These are phyloP conservation scores for Pichia sp. DNA, from an alignment of 1,139 yeast species.

Conservation along the genomic window DNA sequence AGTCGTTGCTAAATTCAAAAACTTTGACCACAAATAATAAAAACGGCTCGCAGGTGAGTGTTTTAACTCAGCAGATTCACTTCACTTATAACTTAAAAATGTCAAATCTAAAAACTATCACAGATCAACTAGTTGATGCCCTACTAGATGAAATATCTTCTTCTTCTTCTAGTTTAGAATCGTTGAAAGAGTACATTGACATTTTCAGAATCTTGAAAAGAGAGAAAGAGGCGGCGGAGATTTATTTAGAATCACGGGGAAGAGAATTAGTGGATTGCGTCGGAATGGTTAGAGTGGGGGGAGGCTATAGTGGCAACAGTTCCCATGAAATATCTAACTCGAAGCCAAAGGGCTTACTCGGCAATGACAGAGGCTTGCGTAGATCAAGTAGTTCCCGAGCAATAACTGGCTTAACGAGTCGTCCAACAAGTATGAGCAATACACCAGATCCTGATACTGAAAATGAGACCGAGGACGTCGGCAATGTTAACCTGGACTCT, in stretches of 20 bases:
- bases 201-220: constrained; percentile 10
- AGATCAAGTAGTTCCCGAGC: constrained; percentile 9
- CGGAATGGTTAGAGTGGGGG: constrained; percentile 14
- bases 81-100: constrained; percentile 10
- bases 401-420: constrained; percentile 5
- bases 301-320: constrained; percentile 7
- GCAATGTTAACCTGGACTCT: neutral
- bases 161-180: neutral
- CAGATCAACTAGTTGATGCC: constrained; percentile 8
- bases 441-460: constrained; percentile 1
- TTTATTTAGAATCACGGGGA: constrained; percentile 11
- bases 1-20: constrained; percentile 7
- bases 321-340: neutral
- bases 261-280: constrained; percentile 12
- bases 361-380: constrained; percentile 5
- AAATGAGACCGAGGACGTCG: neutral
- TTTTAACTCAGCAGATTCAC: constrained; percentile 13
- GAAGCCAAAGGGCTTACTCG: neutral
- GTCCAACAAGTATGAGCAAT: constrained; percentile 11
- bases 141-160: constrained; percentile 9
- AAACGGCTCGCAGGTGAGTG: neutral
- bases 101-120: constrained; percentile 2
- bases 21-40: constrained; percentile 1
- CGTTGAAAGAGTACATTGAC: constrained; percentile 5
- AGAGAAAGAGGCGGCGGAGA: constrained; percentile 16